Percentiles rank a stretch among this genome's conserved stretches.
These are phyloP conservation scores for Aspergillus ochraceoroseus DNA, from an alignment of 2,329 filamentous ascomycete genomes.

Conservation along the genomic window DNA sequence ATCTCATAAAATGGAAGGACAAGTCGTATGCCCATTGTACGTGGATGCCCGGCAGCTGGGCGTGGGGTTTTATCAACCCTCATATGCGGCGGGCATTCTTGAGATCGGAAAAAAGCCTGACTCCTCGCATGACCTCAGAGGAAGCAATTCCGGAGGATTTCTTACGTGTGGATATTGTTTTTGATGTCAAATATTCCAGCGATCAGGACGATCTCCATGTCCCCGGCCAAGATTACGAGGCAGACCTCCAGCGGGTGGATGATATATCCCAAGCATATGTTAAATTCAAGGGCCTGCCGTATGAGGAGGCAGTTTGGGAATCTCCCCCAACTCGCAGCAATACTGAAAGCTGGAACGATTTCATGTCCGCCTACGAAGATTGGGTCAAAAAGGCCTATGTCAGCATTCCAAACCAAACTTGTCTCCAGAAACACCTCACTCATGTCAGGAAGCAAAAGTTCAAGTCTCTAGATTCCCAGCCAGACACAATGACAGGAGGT, in stretches of 20 bases:
- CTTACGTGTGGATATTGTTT: constrained; percentile 80
- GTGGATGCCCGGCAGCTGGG: constrained; percentile 89
- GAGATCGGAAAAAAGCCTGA: constrained; percentile 58
- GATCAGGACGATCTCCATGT: constrained; percentile 37
- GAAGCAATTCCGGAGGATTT: constrained; percentile 86
- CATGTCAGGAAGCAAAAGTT: constrained; percentile 65
- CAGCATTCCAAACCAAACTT: constrained; percentile 49
- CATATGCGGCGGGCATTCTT: constrained; percentile 70
- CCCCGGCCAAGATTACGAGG: constrained; percentile 55
- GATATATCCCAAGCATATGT: constrained; percentile 70
- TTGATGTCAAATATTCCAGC: constrained; percentile 68
- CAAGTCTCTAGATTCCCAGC: constrained; percentile 65
- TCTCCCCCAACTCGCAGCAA: constrained; percentile 63
- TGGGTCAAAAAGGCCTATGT: constrained; percentile 78
- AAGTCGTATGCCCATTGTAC: constrained; percentile 74
- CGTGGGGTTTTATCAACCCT: constrained; percentile 63
- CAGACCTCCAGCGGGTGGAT: constrained; percentile 66
- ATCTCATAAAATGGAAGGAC: constrained; percentile 81
- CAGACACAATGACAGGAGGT: constrained; percentile 66
- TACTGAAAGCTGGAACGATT: constrained; percentile 66
- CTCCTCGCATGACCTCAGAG: constrained; percentile 64
- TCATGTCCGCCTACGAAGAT: constrained; percentile 76
- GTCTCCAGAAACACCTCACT: constrained; percentile 63
- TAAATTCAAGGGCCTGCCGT: constrained; percentile 88
- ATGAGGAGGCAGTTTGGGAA: constrained; percentile 91